Base-by-base conservation (phyloP, 2,329 filamentous ascomycete genomes). In the Hortaea sp. region DNA sequence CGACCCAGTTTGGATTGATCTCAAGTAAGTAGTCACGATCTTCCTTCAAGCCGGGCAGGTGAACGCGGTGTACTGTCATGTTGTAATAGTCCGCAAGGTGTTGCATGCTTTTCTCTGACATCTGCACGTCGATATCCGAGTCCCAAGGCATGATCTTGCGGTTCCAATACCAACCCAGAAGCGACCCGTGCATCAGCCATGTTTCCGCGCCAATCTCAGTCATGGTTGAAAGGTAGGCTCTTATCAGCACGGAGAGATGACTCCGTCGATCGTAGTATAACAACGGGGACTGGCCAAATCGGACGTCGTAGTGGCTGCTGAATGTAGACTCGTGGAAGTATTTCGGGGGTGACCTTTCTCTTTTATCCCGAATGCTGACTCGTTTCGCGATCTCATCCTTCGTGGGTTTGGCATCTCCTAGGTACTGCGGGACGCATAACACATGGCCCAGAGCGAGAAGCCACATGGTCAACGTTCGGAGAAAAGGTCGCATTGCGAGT, bases 91-190 rank as follows among this genome's bases (percentile, higher is more conserved):
- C 62, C 7, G 74, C 77, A 5, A 81, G 65, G 58, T 76, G 76
- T n/a, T 68, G 60, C 44, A 79, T 76, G 0, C 73, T 73, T 9
- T 62, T 56, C 56, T 78, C 74, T 5, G 73, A 73, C 11, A 81
- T 69, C 57, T 78, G 74, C 9, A 80, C 74, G 52, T 81, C 78
- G 42, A 80, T 57, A 53, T 81, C 77, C 9, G 71, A 73, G 57
- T 81, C 78, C 77, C 78, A 81, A 2, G 77, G 77, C 62, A 81
- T 71, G 54, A 79, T 73, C 57, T 71, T 71, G 45, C 72, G 68
- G 53, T 79, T 79, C 78, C 78, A 81, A 71, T 74, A 81, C 77
- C 78, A 81, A 32, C 76, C 75, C 11, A 81, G 64, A 37, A 81
- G 62, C 5, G 73, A 75, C 10, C 78, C 77, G 53, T 81, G 78